Percentiles rank a stretch among this genome's conserved stretches.
Evolutionary conservation across 768 basidiomycete genomes (phyloP).

Genomic region (Mycena belliarum): DNA sequence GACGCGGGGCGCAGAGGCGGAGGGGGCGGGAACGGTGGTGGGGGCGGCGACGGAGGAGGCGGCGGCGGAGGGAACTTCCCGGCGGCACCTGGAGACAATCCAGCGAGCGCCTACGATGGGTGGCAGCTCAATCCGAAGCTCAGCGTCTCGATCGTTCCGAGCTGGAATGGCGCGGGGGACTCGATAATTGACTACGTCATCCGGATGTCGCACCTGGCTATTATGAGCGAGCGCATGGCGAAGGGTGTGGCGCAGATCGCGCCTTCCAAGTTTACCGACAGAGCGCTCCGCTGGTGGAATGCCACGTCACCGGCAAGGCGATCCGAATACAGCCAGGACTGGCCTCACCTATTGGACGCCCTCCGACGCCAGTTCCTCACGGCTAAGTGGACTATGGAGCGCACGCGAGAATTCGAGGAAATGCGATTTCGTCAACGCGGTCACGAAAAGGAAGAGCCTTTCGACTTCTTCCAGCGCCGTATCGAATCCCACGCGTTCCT

Average conservation of each 20-base stretch:
- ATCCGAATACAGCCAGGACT: not conserved
- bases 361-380: not conserved
- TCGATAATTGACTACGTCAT: constrained; percentile 5
- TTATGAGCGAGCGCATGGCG: not conserved
- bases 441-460: not conserved
- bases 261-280: not conserved
- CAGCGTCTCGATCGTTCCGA: not conserved
- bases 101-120: too few relatives aligned
- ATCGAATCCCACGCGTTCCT: not conserved
- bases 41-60: too few relatives aligned
- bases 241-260: not conserved
- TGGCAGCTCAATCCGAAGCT: constrained; percentile 20
- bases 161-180: constrained; percentile 6
- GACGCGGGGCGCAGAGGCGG: too few relatives aligned
- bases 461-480: constrained; percentile 6
- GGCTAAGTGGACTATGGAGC: not conserved
- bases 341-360: not conserved
- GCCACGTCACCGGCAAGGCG: not conserved
- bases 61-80: too few relatives aligned
- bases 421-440: not conserved
- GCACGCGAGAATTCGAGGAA: not conserved
- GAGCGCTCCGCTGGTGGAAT: constrained; percentile 2
- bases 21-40: too few relatives aligned
- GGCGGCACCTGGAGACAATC: too few relatives aligned
- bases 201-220: not conserved